A percentile compares a stretch with the other conserved stretches of the same genome.
phyloP scores from a whole-genome alignment of 495 filamentous ascomycete species.

The Cudoniella acicularis region DNA sequence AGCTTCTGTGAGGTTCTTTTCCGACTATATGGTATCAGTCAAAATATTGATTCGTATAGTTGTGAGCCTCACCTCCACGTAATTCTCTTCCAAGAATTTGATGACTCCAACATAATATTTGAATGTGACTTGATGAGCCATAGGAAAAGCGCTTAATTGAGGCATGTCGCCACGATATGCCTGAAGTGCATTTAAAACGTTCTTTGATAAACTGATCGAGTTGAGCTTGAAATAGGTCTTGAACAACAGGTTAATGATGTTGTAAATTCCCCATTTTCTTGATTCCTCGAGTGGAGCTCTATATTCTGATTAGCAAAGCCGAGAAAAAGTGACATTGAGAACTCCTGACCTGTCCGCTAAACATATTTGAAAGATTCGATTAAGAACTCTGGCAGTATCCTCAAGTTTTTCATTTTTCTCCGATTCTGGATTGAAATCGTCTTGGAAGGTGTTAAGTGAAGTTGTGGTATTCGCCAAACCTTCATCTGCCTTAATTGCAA shows the following conservation, averaged over 20 bases:
- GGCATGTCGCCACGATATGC: constrained; percentile 76
- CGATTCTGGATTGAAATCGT: constrained; percentile 68
- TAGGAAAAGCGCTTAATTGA: constrained; percentile 66
- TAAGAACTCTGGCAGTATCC: constrained; percentile 83
- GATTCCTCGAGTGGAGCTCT: constrained; percentile 86
- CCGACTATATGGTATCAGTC: constrained; percentile 52
- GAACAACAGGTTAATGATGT: constrained; percentile 88
- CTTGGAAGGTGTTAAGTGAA: constrained; percentile 54
- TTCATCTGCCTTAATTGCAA: constrained; percentile 84
- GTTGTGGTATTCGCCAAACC: constrained; percentile 45
- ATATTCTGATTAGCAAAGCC: constrained; percentile 8
- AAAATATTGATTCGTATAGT: constrained; percentile 3
- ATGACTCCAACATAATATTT: constrained; percentile 92
- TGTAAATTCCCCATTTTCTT: constrained; percentile 95
- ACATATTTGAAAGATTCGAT: constrained; percentile 83
- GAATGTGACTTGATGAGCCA: constrained; percentile 90
- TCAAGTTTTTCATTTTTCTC: constrained; percentile 79
- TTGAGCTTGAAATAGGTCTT: constrained; percentile 98
- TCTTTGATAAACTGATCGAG: constrained; percentile 82
- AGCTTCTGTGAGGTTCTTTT: constrained; percentile 73
- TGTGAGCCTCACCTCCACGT: constrained; percentile 56
- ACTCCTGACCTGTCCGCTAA: constrained; percentile 75
- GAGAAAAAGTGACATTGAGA: neutral
- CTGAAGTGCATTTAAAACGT: constrained; percentile 74
- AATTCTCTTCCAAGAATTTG: constrained; percentile 88